Percentiles rank a stretch among this genome's conserved stretches.
These are phyloP conservation scores for Paramecium sexaurelia DNA, from an alignment of 73 alveolate species.

Conservation along the genomic window DNA sequence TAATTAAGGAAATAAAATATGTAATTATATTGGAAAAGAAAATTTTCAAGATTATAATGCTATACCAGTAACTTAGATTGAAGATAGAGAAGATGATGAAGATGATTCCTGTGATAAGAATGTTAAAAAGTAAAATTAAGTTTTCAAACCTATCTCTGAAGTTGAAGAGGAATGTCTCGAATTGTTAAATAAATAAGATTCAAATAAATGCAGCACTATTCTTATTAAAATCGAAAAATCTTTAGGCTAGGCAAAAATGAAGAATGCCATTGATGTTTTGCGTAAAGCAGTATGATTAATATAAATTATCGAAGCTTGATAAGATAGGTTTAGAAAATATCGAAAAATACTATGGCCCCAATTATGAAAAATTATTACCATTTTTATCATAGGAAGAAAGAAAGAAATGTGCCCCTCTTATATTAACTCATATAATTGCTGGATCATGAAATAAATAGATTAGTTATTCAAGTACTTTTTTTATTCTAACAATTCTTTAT, in stretches of 20 bases:
- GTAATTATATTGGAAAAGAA: conserved; percentile 17
- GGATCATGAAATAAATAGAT: not conserved
- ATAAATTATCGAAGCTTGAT: not conserved
- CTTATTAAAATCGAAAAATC: conserved; percentile 26
- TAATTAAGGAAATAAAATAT: not conserved
- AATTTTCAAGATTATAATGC: not conserved
- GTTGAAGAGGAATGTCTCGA: conserved; percentile 8
- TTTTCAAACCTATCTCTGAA: not conserved
- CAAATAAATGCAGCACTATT: not conserved
- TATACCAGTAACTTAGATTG: not conserved
- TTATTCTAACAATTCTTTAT: not conserved
- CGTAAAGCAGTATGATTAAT: conserved; percentile 3
- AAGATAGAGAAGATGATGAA: conserved; percentile 74
- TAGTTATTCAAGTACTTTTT: not conserved
- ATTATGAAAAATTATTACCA: conserved; percentile 12
- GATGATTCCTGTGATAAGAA: conserved; percentile 6
- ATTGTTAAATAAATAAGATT: not conserved
- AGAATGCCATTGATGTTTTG: conserved; percentile 48
- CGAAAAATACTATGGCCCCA: conserved; percentile 7
- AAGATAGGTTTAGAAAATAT: not conserved
- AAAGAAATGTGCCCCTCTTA: not conserved
- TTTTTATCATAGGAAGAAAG: conserved; percentile 29
- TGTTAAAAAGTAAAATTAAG: not conserved
- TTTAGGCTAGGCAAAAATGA: conserved; percentile 64
- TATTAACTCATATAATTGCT: not conserved